phyloP scores from a whole-genome alignment of 495 filamentous ascomycete genomes.

The Glonium stellatum region DNA sequence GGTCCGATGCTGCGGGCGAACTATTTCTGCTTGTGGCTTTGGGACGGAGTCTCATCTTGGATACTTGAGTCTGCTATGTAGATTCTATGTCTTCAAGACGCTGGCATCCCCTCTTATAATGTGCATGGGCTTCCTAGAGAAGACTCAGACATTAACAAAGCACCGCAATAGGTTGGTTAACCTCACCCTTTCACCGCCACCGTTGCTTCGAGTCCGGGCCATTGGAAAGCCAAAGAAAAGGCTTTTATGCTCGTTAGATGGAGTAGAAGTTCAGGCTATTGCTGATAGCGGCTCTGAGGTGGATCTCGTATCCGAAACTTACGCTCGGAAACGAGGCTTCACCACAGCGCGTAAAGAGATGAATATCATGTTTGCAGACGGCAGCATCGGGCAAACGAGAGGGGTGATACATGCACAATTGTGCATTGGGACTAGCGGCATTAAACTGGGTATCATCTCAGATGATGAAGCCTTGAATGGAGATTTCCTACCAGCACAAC shows the following conservation, averaged over 20 bases:
- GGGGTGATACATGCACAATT: background rate
- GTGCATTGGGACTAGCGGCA: background rate
- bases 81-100: slow-evolving; percentile 1
- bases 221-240: background rate
- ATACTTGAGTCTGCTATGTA: background rate
- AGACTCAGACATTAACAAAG: background rate
- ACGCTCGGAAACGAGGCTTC: background rate
- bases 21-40: background rate
- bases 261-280: background rate
- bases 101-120: slow-evolving; percentile 1
- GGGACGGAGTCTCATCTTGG: background rate
- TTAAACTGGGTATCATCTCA: background rate
- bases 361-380: background rate
- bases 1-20: background rate
- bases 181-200: background rate
- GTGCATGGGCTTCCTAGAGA: background rate
- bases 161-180: background rate
- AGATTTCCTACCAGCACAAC: background rate
- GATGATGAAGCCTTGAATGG: background rate
- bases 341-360: background rate
- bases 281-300: slow-evolving; percentile 3
- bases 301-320: background rate
- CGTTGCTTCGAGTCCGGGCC: background rate
- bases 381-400: background rate
- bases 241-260: slow-evolving; percentile 1